Base-by-base conservation (phyloP, 2,329 filamentous ascomycete species). In the Furcasterigmium sp. region DNA sequence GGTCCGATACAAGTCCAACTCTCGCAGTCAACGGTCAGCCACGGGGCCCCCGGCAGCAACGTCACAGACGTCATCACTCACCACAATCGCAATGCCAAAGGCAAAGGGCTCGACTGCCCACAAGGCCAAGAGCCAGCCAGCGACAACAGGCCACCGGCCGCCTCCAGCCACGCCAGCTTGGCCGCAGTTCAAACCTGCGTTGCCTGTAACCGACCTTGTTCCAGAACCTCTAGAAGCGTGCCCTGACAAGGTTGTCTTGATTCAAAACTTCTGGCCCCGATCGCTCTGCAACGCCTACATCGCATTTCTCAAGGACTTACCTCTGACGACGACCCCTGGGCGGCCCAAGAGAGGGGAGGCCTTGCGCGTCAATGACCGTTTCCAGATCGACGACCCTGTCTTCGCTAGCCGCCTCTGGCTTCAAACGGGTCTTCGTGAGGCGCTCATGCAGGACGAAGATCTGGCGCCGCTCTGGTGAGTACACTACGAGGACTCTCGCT, bases 341-440 rank as follows among this genome's bases (percentile, higher is more conserved):
- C 82, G 80, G 47, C 88, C 88, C 2, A 91, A 87, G 61, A 82
- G 80, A 48, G 88, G 87, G 38, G 84, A 93, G 43, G 90, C 90
- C 2, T 76, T 88, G 8, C 76, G 91, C 28, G 86, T 95, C 37
- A 96, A 96, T 60, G 91, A 96, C 60, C 81, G 91, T 10, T 95
- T 85, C 54, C 88, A 95, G 64, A 69, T 95, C 17, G 70, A 90
- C 21, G 91, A 96, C 65, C 64, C 78, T 21, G 62, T 51, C 0
- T 95, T 96, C 61, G 87, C 91, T 1, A 73, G 80, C 54, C 70
- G 76, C 43, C 63, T 96, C 13, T 97, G 91, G 90, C 73, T 75
- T 36, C 74, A 79, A 48, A 95, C 90, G 2, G 85, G 84, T 0
- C 63, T 97, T 50, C 82, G 76, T 53, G 78, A 85, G 36, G 69